Evolutionary conservation across 2,329 filamentous ascomycete species (phyloP).

Genomic region (Penicillium sp.): DNA sequence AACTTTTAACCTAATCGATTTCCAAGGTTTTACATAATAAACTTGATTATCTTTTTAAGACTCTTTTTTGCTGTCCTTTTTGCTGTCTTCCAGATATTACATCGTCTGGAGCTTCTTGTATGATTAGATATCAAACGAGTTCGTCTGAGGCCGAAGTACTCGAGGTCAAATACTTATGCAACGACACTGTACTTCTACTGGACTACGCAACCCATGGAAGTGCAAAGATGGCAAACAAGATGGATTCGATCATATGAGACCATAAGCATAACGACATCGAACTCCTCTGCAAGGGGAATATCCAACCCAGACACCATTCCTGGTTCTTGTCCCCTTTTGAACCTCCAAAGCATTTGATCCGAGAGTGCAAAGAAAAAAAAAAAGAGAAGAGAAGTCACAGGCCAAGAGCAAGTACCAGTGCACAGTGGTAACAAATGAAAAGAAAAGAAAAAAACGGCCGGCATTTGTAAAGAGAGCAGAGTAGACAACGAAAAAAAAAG

Average conservation of each 20-base stretch:
- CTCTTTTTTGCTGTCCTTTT: too few species aligned
- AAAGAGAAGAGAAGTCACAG: background rate
- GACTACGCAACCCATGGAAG: too few species aligned
- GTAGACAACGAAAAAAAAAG: constrained; percentile 1
- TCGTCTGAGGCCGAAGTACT: too few species aligned
- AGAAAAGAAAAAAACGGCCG: constrained; percentile 11
- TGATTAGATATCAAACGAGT: too few species aligned
- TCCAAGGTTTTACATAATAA: too few species aligned
- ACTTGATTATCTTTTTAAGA: too few species aligned
- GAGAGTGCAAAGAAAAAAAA: background rate
- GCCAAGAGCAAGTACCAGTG: background rate
- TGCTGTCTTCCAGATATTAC: too few species aligned
- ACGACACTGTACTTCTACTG: too few species aligned
- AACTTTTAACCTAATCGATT: too few species aligned
- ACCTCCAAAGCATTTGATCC: constrained; percentile 1
- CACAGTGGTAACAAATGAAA: constrained; percentile 5
- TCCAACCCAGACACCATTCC: constrained; percentile 6
- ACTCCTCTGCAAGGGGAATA: constrained; percentile 11
- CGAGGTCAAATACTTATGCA: too few species aligned
- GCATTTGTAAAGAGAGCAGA: constrained; percentile 11
- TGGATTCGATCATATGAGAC: constrained; percentile 9
- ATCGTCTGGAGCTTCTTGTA: too few species aligned
- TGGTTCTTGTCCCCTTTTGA: constrained; percentile 2
- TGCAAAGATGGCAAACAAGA: background rate
- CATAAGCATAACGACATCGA: constrained; percentile 13